Conservation (phyloP, 202 grass and related monocot species). For the Sporobolus alterniflorus region DNA sequence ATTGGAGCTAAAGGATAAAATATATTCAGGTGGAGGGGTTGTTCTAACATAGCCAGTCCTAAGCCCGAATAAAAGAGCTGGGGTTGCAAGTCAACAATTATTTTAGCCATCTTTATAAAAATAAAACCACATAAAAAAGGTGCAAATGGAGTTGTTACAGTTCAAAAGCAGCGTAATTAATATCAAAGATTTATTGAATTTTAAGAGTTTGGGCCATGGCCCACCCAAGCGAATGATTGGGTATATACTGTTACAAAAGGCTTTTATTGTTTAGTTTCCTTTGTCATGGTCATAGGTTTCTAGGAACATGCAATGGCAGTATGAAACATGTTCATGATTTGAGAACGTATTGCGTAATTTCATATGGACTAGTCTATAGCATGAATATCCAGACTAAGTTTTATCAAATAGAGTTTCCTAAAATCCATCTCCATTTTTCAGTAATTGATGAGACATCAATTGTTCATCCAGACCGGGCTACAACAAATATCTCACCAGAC, state of each 20-base stretch:
- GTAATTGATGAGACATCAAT: neutral
- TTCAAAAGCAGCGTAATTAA: neutral
- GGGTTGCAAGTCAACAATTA: too few relatives aligned
- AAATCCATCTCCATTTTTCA: neutral
- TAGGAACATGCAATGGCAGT: neutral
- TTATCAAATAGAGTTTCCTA: neutral
- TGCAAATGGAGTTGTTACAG: too few relatives aligned
- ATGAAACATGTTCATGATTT: neutral
- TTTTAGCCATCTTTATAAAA: too few relatives aligned
- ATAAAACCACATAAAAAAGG: too few relatives aligned
- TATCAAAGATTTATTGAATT: neutral
- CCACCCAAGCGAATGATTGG: neutral
- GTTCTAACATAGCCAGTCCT: too few relatives aligned
- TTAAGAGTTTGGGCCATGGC: neutral
- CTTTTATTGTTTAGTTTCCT: neutral
- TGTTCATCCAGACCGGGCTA: neutral
- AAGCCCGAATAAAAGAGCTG: too few relatives aligned
- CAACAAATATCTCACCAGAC: neutral
- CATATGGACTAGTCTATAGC: neutral
- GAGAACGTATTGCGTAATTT: neutral
- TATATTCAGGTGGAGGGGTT: too few relatives aligned
- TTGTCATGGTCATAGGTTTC: neutral
- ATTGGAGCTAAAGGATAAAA: neutral
- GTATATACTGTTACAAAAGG: neutral
- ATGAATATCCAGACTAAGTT: neutral